phyloP scores from a whole-genome alignment of 2,329 filamentous ascomycete genomes.

The Trichoderma lentiforme region DNA sequence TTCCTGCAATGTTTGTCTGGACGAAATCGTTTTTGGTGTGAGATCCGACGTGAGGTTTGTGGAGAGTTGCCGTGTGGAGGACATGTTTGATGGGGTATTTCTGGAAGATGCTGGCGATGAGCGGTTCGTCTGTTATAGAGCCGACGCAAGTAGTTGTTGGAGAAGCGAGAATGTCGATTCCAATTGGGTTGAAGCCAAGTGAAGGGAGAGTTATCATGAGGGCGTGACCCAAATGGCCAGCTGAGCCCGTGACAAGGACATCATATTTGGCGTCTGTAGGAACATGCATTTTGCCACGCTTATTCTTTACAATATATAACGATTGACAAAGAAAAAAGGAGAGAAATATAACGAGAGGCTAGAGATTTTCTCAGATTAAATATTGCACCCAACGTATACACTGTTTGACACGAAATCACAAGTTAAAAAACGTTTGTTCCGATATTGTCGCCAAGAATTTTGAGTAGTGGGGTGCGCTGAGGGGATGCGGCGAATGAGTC shows the following conservation, averaged over 20 bases:
- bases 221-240: constrained; percentile 45
- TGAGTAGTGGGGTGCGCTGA: background rate
- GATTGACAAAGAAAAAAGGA: background rate
- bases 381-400: background rate
- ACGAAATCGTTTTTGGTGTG: constrained; percentile 44
- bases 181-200: constrained; percentile 39
- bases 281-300: background rate
- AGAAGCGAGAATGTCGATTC: constrained; percentile 42
- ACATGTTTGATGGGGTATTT: constrained; percentile 37
- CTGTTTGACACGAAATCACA: background rate
- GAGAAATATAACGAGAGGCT: background rate
- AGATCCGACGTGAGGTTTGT: constrained; percentile 46
- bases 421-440: background rate
- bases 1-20: constrained; percentile 44
- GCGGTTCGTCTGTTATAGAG: constrained; percentile 36
- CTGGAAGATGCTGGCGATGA: constrained; percentile 33
- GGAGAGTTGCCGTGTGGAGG: constrained; percentile 45
- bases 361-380: background rate
- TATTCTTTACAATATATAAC: background rate
- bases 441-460: background rate
- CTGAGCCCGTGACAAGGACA: constrained; percentile 46
- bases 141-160: constrained; percentile 36
- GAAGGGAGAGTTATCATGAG: constrained; percentile 42
- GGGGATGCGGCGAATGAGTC: constrained; percentile 11
- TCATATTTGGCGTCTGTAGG: constrained; percentile 20